A percentile compares a stretch with the other conserved stretches of the same genome.
phyloP scores from a whole-genome alignment of 768 basidiomycete genomes.

The Hericium erinaceus region DNA sequence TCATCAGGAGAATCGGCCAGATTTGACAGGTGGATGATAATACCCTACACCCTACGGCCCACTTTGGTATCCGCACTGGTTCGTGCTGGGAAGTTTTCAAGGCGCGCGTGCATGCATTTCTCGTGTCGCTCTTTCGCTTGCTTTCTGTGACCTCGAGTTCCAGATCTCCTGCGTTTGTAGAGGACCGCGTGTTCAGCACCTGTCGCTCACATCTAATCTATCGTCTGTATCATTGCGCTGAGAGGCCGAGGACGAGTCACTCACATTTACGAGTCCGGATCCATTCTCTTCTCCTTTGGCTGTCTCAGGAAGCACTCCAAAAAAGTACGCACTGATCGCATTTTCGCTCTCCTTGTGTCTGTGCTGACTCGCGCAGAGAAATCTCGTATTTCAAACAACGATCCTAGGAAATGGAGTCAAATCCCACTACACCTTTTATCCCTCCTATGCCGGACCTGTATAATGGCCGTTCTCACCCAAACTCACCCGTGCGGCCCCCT shows the following conservation, averaged over 20 bases:
- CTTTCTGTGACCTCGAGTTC: background rate
- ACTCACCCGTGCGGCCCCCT: slow-evolving; percentile 15
- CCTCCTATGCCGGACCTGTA: slow-evolving; percentile 20
- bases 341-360: background rate
- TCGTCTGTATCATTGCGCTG: background rate
- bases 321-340: too few species aligned
- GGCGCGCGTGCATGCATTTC: background rate
- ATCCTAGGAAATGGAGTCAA: slow-evolving; percentile 7
- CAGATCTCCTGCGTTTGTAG: background rate
- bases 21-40: background rate
- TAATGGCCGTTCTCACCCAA: slow-evolving; percentile 10
- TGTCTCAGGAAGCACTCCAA: too few species aligned
- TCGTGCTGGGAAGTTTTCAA: too few species aligned
- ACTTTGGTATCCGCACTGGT: background rate
- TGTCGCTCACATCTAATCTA: background rate
- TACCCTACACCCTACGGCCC: slow-evolving; percentile 4
- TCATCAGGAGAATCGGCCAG: background rate
- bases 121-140: background rate
- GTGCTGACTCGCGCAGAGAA: background rate
- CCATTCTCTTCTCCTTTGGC: too few species aligned
- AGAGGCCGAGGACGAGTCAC: background rate
- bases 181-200: background rate
- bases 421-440: slow-evolving; percentile 21
- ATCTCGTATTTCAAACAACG: background rate
- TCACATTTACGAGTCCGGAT: background rate